These are phyloP conservation scores for Thelonectria olida DNA, from an alignment of 2,329 filamentous ascomycete species.

Conservation along the genomic window DNA sequence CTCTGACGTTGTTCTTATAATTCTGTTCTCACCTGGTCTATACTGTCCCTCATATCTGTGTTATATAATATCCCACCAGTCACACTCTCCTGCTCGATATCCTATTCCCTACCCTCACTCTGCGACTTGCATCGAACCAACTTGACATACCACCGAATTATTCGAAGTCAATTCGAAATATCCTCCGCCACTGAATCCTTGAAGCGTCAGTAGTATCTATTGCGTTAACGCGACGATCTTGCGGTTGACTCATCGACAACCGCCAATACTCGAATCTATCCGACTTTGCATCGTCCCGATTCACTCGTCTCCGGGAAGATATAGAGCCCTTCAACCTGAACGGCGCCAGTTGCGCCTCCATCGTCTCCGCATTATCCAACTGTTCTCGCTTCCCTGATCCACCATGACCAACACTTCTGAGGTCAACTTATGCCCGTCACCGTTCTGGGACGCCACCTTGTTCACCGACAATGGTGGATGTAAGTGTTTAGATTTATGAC, in stretches of 20 bases:
- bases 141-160: slow-evolving; percentile 17
- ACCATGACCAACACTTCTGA: slow-evolving; percentile 50
- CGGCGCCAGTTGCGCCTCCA: slow-evolving; percentile 18
- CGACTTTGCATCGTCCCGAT: slow-evolving; percentile 3
- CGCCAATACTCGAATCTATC: background rate
- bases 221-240: background rate
- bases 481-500: slow-evolving; percentile 49
- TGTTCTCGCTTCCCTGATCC: slow-evolving; percentile 16
- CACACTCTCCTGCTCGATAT: slow-evolving; percentile 14
- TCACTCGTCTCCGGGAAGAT: background rate
- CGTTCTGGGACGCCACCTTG: slow-evolving; percentile 72
- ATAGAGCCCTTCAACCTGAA: slow-evolving; percentile 6
- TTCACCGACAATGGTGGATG: slow-evolving; percentile 73
- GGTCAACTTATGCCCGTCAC: slow-evolving; percentile 66
- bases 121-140: slow-evolving; percentile 16
- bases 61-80: slow-evolving; percentile 23
- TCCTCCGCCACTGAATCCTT: slow-evolving; percentile 15
- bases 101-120: slow-evolving; percentile 7
- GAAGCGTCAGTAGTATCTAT: background rate
- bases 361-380: slow-evolving; percentile 1
- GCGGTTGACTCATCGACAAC: background rate
- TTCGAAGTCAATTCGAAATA: slow-evolving; percentile 10
- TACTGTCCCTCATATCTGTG: slow-evolving; percentile 3
- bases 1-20: slow-evolving; percentile 19
- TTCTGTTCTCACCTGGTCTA: slow-evolving; percentile 22